phyloP scores from a whole-genome alignment of 2,329 filamentous ascomycete species.

The Stemphylium vesicarium region DNA sequence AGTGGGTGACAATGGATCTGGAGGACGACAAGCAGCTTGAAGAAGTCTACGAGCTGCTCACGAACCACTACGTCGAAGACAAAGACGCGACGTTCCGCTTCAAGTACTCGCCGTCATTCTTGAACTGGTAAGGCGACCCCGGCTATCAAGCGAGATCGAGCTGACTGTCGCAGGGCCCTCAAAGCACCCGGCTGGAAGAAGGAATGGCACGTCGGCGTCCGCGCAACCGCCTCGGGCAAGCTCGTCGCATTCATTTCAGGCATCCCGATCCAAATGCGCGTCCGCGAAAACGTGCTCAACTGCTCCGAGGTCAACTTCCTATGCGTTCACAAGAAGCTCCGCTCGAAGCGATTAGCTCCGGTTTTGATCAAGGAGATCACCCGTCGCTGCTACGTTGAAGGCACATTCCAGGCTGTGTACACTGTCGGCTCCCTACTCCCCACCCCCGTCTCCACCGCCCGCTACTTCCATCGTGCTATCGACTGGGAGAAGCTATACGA shows the following conservation, averaged over 20 bases:
- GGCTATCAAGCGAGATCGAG: not conserved
- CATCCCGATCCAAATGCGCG: slow-evolving; percentile 81
- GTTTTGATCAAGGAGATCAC: slow-evolving; percentile 98
- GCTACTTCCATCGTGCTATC: slow-evolving; percentile 92
- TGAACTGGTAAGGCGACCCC: slow-evolving; percentile 73
- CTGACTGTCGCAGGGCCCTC: slow-evolving; percentile 70
- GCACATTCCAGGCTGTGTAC: slow-evolving; percentile 94
- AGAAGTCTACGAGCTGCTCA: slow-evolving; percentile 90
- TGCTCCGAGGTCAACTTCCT: slow-evolving; percentile 98
- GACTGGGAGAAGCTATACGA: slow-evolving; percentile 98
- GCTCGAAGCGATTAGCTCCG: slow-evolving; percentile 87
- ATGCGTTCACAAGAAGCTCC: slow-evolving; percentile 96
- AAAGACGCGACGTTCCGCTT: slow-evolving; percentile 97
- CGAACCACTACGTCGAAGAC: slow-evolving; percentile 96
- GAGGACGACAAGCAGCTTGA: slow-evolving; percentile 76
- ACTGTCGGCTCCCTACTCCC: slow-evolving; percentile 91
- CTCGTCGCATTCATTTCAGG: slow-evolving; percentile 96
- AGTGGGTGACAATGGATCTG: slow-evolving; percentile 92
- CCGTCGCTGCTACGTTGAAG: slow-evolving; percentile 82
- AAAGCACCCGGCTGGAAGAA: slow-evolving; percentile 93
- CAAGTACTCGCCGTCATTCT: slow-evolving; percentile 87
- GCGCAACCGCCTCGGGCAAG: slow-evolving; percentile 80
- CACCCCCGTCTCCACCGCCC: slow-evolving; percentile 87
- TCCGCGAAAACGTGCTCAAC: slow-evolving; percentile 76
- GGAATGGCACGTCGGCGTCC: slow-evolving; percentile 94